Conservation (phyloP, 1,139 yeast genomes). For the Geotrichum carabidarum region DNA sequence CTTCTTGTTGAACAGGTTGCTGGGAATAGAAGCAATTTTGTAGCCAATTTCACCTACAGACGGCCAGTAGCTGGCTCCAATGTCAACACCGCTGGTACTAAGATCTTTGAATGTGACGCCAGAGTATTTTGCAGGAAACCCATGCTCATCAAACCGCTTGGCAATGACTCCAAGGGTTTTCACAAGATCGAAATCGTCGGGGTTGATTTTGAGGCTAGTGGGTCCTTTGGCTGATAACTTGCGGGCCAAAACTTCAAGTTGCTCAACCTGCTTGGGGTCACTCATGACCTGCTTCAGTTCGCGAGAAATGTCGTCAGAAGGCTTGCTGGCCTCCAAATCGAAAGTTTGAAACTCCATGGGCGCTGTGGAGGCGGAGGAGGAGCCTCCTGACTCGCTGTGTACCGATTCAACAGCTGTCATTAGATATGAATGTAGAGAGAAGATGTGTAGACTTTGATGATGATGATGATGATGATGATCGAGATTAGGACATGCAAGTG, state of each 20-base stretch:
- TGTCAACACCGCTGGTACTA: slow-evolving; percentile 49
- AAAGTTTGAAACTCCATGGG: neutral
- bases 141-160: slow-evolving; percentile 39
- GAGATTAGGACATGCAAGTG: too few species aligned
- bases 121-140: slow-evolving; percentile 36
- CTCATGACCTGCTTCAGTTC: slow-evolving; percentile 23
- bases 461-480: too few species aligned
- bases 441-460: too few species aligned
- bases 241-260: slow-evolving; percentile 33
- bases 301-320: slow-evolving; percentile 20
- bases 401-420: too few species aligned
- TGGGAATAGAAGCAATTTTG: slow-evolving; percentile 35
- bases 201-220: slow-evolving; percentile 38
- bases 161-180: slow-evolving; percentile 35
- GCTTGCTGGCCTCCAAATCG: slow-evolving; percentile 11
- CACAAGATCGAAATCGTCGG: slow-evolving; percentile 41
- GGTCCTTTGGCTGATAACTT: slow-evolving; percentile 16
- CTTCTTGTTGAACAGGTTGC: slow-evolving; percentile 20
- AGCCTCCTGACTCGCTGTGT: too few species aligned
- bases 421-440: too few species aligned
- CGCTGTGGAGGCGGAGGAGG: neutral
- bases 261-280: slow-evolving; percentile 33
- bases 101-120: slow-evolving; percentile 30
- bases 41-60: slow-evolving; percentile 45
- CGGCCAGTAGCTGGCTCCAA: slow-evolving; percentile 49